Percentiles rank a stretch among this genome's conserved stretches.
phyloP scores from a whole-genome alignment of 805 yeast species.

The Barnettozyma sucrosica region DNA sequence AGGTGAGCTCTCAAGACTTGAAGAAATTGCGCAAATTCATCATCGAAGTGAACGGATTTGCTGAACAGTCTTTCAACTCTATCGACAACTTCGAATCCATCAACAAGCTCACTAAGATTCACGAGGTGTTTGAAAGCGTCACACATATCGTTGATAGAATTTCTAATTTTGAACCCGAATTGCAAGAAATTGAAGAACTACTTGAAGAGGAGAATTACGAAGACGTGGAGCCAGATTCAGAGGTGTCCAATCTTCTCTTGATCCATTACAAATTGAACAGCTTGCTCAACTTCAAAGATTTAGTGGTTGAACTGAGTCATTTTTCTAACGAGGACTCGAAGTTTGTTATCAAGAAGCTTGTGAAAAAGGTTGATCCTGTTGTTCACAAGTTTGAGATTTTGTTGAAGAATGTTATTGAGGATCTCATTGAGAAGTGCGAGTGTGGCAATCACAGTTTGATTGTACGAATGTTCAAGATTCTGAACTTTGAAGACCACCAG shows the following conservation, averaged over 20 bases:
- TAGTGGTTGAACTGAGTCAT: slow-evolving; percentile 51
- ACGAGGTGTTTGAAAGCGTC: slow-evolving; percentile 68
- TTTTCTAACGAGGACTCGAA: slow-evolving; percentile 57
- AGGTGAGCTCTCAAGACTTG: slow-evolving; percentile 40
- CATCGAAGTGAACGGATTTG: slow-evolving; percentile 40
- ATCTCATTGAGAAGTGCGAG: slow-evolving; percentile 66
- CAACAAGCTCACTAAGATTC: slow-evolving; percentile 57
- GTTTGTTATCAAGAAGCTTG: slow-evolving; percentile 55
- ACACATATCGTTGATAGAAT: slow-evolving; percentile 60
- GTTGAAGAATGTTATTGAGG: slow-evolving; percentile 57
- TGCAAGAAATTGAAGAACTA: slow-evolving; percentile 45
- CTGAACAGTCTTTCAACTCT: slow-evolving; percentile 50
- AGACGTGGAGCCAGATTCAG: slow-evolving; percentile 32
- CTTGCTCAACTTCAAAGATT: slow-evolving; percentile 75
- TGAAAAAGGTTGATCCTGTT: slow-evolving; percentile 36
- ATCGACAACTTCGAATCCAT: slow-evolving; percentile 67
- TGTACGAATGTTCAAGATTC: slow-evolving; percentile 65
- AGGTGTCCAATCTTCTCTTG: slow-evolving; percentile 50
- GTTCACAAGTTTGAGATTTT: slow-evolving; percentile 58
- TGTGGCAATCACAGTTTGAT: slow-evolving; percentile 63
- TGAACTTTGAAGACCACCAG: slow-evolving; percentile 75
- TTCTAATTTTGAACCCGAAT: slow-evolving; percentile 44
- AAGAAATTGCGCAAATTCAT: slow-evolving; percentile 42
- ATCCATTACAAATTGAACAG: slow-evolving; percentile 68
- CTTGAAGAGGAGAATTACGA: slow-evolving; percentile 44